Evolutionary conservation across 306 rosid species (phyloP).

Genomic region (Pterocarpus santalinus): DNA sequence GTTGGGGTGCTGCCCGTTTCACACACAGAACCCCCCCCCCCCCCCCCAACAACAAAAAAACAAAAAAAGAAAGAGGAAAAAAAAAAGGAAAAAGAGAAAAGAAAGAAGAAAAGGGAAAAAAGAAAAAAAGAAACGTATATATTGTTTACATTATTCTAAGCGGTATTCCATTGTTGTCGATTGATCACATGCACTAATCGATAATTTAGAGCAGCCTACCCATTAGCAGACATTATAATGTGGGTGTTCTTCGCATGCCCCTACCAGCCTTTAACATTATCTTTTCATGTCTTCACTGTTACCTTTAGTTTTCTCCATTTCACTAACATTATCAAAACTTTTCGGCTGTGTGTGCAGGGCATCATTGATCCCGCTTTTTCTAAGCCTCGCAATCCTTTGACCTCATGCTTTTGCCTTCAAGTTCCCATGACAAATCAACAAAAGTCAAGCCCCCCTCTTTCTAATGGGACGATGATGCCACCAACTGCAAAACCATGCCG

Average conservation of each 20-base stretch:
- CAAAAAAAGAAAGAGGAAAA: no score
- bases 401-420: constrained; percentile 92
- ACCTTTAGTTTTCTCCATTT: constrained; percentile 4
- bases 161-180: neutral
- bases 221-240: neutral
- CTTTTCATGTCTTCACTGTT: neutral
- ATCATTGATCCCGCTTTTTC: constrained; percentile 79
- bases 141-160: neutral
- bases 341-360: constrained; percentile 64
- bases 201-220: no score
- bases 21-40: neutral
- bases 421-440: constrained; percentile 68
- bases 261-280: neutral
- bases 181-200: neutral
- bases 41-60: neutral
- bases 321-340: constrained; percentile 27
- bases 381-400: constrained; percentile 75
- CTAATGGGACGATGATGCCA: constrained; percentile 88
- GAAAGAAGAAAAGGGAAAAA: no score
- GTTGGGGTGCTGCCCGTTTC: neutral
- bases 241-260: neutral
- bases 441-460: constrained; percentile 71
- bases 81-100: neutral
- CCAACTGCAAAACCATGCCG: constrained; percentile 81
- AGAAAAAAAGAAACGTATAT: neutral